phyloP scores from a whole-genome alignment of 2,329 filamentous ascomycete species.

The Chalaropsis thielavioides region DNA sequence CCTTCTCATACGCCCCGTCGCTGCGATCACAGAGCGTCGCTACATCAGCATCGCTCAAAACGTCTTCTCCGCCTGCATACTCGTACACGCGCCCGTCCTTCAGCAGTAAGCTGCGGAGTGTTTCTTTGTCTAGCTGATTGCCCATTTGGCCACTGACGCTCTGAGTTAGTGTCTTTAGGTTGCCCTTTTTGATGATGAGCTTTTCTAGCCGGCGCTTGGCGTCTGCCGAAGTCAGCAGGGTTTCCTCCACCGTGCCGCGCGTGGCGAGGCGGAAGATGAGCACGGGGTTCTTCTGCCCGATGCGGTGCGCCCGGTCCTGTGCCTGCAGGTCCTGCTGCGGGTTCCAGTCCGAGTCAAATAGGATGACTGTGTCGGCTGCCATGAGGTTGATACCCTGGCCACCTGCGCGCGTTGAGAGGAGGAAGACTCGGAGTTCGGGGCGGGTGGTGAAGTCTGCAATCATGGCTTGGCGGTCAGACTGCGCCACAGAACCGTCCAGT shows the following conservation, averaged over 20 bases:
- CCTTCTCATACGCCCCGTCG: conserved; percentile 49
- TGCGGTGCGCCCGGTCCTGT: conserved; percentile 87
- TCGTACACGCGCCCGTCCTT: conserved; percentile 57
- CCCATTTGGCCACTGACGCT: conserved; percentile 38
- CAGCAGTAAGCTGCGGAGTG: conserved; percentile 46
- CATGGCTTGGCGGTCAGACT: conserved; percentile 53
- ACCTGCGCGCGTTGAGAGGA: conserved; percentile 80
- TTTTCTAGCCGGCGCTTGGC: conserved; percentile 87
- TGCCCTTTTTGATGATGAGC: conserved; percentile 86
- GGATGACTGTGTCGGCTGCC: conserved; percentile 77
- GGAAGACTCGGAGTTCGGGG: conserved; percentile 56
- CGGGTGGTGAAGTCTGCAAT: conserved; percentile 61
- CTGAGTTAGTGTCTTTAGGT: conserved; percentile 56
- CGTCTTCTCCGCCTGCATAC: conserved; percentile 42
- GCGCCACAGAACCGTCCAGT: conserved; percentile 77
- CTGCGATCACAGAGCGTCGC: conserved; percentile 63
- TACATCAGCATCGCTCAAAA: conserved; percentile 61
- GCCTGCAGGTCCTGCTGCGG: conserved; percentile 94
- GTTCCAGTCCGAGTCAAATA: conserved; percentile 85
- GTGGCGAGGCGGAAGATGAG: conserved; percentile 90
- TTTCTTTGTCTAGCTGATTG: conserved; percentile 45
- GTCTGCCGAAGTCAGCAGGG: conserved; percentile 71
- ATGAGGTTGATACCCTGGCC: conserved; percentile 93
- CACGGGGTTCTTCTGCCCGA: conserved; percentile 83
- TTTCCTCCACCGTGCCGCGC: conserved; percentile 82